Evolutionary conservation across 2,329 filamentous ascomycete species (phyloP).

Genomic region (Claviceps arundinis): DNA sequence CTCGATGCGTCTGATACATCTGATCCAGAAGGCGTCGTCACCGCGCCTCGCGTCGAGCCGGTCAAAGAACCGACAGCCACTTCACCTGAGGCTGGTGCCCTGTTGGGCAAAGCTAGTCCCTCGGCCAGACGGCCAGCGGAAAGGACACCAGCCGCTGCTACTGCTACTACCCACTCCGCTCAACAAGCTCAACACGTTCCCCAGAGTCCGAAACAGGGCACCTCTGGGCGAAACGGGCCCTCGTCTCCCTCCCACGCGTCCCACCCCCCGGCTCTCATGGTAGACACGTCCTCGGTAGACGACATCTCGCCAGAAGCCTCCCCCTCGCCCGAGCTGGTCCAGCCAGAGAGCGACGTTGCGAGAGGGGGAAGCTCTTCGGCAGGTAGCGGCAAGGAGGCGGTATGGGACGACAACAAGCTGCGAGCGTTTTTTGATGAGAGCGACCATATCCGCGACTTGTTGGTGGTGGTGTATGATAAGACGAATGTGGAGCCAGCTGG

Average conservation of each 20-base stretch:
- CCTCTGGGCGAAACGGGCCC: background rate
- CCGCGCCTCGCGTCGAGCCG: no score
- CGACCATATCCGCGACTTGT: slow-evolving; percentile 75
- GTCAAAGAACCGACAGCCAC: no score
- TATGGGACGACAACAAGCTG: slow-evolving; percentile 79
- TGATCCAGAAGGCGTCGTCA: slow-evolving; percentile 28
- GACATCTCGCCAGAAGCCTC: slow-evolving; percentile 51
- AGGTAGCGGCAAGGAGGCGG: slow-evolving; percentile 26
- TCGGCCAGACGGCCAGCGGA: background rate
- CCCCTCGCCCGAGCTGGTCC: slow-evolving; percentile 48
- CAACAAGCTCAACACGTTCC: slow-evolving; percentile 7
- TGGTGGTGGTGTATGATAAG: slow-evolving; percentile 88
- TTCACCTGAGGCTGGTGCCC: background rate
- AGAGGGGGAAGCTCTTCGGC: slow-evolving; percentile 22
- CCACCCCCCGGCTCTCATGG: slow-evolving; percentile 53
- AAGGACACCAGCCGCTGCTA: slow-evolving; percentile 8
- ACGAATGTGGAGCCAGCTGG: slow-evolving; percentile 66
- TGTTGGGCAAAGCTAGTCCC: background rate
- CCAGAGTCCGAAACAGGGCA: slow-evolving; percentile 11
- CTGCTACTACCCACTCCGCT: slow-evolving; percentile 17
- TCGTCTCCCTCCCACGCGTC: slow-evolving; percentile 21
- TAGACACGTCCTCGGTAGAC: slow-evolving; percentile 59
- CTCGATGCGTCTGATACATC: slow-evolving; percentile 56
- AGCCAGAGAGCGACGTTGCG: slow-evolving; percentile 27
- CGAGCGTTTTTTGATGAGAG: slow-evolving; percentile 85